Evolutionary conservation across 2,329 filamentous ascomycete species (phyloP).

Genomic region (Neofusicoccum kwambonambiense): DNA sequence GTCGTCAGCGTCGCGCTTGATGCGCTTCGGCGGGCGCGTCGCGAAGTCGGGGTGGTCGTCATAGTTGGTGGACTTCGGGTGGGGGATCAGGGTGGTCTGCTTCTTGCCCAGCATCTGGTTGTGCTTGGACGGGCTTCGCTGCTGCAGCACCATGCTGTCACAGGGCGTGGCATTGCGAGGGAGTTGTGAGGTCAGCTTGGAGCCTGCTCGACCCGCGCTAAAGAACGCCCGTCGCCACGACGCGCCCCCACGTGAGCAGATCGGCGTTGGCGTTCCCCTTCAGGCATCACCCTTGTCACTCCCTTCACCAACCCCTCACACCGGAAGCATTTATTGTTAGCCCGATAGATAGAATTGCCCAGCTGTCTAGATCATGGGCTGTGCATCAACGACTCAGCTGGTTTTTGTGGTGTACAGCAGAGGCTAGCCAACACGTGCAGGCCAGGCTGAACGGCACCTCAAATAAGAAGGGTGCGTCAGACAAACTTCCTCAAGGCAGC

Average conservation of each 20-base stretch:
- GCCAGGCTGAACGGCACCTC: no score
- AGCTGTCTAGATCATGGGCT: no score
- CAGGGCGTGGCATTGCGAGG: not conserved
- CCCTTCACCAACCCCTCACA: no score
- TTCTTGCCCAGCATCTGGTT: constrained; percentile 49
- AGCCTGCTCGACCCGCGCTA: not conserved
- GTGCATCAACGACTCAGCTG: no score
- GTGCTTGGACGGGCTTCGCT: constrained; percentile 44
- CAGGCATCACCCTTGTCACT: no score
- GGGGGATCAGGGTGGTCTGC: constrained; percentile 49
- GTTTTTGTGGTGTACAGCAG: no score
- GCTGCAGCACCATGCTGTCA: constrained; percentile 36
- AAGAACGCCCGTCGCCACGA: not conserved
- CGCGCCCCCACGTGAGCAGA: not conserved
- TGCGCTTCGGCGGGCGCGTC: constrained; percentile 42
- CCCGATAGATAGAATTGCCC: no score
- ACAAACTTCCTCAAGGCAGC: no score
- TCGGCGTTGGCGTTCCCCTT: no score
- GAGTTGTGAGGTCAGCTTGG: not conserved
- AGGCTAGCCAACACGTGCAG: no score
- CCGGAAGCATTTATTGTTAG: no score
- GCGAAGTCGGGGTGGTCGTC: constrained; percentile 34
- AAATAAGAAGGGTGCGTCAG: no score
- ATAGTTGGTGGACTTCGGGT: constrained; percentile 46
- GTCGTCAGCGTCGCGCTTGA: constrained; percentile 28